These are phyloP conservation scores for Inonotus hispidus DNA, from an alignment of 1,284 basidiomycete genomes.

Conservation along the genomic window DNA sequence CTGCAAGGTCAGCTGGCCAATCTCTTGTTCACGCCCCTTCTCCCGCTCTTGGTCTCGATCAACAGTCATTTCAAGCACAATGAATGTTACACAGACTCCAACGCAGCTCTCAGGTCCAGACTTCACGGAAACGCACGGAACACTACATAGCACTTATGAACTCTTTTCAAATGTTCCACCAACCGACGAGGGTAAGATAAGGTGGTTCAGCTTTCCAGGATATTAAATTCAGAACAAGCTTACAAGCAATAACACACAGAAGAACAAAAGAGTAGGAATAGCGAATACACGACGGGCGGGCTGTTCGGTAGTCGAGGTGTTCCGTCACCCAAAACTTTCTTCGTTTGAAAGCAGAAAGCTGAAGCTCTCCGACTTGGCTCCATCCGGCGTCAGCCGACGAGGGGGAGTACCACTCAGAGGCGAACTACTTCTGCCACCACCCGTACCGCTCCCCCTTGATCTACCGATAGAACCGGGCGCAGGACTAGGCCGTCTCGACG, in stretches of 20 bases:
- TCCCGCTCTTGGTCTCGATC: neutral
- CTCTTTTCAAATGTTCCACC: neutral
- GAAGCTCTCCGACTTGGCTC: conserved; percentile 18
- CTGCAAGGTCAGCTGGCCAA: too few species aligned
- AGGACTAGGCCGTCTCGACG: conserved; percentile 39
- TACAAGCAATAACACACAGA: neutral
- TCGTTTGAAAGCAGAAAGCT: conserved; percentile 18
- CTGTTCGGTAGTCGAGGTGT: neutral
- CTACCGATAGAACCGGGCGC: conserved; percentile 27
- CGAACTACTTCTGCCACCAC: conserved; percentile 29
- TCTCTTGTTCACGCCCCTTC: neutral
- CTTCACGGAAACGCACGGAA: neutral
- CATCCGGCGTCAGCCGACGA: conserved; percentile 17
- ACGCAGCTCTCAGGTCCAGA: too few species aligned
- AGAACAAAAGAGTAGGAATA: neutral
- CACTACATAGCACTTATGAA: too few species aligned
- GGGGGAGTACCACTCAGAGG: conserved; percentile 23
- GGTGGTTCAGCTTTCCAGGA: neutral
- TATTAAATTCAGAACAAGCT: neutral
- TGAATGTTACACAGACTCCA: neutral
- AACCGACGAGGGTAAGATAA: neutral
- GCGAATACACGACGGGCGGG: neutral
- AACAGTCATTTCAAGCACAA: neutral
- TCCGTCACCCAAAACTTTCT: conserved; percentile 13
- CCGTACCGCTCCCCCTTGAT: conserved; percentile 3